A percentile compares a stretch with the other conserved stretches of the same genome.
Evolutionary conservation across 805 yeast species (phyloP).

Genomic region (Candida rishiriensis): DNA sequence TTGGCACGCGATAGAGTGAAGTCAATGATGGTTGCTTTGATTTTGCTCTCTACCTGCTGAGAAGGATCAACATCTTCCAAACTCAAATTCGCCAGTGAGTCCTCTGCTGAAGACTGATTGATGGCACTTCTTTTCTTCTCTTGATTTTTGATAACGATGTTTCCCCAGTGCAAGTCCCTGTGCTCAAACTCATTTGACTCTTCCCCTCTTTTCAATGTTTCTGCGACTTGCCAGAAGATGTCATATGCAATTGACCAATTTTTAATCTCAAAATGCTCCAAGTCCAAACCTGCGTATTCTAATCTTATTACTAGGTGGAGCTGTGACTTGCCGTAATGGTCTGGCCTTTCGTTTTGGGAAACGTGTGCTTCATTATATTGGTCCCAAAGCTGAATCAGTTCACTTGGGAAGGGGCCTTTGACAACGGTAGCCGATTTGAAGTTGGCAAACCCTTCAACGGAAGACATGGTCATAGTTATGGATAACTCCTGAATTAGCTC

Average conservation of each 20-base stretch:
- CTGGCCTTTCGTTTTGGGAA: slow-evolving; percentile 35
- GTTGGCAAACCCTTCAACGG: slow-evolving; percentile 41
- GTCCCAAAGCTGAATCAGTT: slow-evolving; percentile 43
- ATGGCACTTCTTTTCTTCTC: not conserved
- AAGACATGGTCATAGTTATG: slow-evolving; percentile 37
- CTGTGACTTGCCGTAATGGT: slow-evolving; percentile 30
- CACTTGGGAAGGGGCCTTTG: slow-evolving; percentile 39
- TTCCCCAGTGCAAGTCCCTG: slow-evolving; percentile 66
- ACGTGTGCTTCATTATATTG: slow-evolving; percentile 21
- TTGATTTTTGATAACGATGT: slow-evolving; percentile 39
- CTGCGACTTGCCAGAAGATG: slow-evolving; percentile 52
- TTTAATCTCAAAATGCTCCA: slow-evolving; percentile 38
- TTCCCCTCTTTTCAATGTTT: slow-evolving; percentile 50
- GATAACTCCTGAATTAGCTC: slow-evolving; percentile 45
- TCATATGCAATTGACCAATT: slow-evolving; percentile 35
- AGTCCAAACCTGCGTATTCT: slow-evolving; percentile 39
- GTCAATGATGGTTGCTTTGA: slow-evolving; percentile 48
- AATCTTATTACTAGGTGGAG: slow-evolving; percentile 33
- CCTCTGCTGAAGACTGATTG: slow-evolving; percentile 3
- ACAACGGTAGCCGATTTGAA: slow-evolving; percentile 42
- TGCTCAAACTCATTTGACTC: slow-evolving; percentile 56
- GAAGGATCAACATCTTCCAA: slow-evolving; percentile 4
- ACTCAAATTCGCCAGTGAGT: slow-evolving; percentile 10
- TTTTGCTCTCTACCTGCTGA: not conserved
- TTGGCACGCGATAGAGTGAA: slow-evolving; percentile 51